These are phyloP conservation scores for Parietaria judaica DNA, from an alignment of 306 rosid species.

Conservation along the genomic window DNA sequence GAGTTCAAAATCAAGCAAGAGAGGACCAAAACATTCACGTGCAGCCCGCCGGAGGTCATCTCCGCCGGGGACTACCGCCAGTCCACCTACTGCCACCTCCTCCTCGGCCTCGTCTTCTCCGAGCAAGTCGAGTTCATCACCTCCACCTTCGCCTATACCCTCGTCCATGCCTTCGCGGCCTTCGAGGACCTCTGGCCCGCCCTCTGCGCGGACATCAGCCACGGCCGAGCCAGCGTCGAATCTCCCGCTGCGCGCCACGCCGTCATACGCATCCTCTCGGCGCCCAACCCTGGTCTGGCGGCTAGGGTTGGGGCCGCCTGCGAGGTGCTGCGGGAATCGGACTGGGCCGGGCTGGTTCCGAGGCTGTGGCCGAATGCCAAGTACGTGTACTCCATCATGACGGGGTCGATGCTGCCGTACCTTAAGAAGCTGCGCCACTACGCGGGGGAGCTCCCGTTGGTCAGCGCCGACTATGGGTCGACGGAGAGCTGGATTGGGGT, in stretches of 20 bases:
- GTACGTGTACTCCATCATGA: conserved; percentile 81
- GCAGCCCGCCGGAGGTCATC: conserved; percentile 84
- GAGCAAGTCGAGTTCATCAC: conserved; percentile 67
- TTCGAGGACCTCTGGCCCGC: conserved; percentile 70
- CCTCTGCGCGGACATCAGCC: conserved; percentile 44
- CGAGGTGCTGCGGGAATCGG: conserved; percentile 31
- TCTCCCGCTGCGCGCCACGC: conserved; percentile 37
- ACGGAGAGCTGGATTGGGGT: conserved; percentile 99
- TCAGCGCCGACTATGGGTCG: conserved; percentile 91
- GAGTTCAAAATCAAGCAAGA: conserved; percentile 84
- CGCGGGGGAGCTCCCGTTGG: conserved; percentile 62
- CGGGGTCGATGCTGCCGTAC: conserved; percentile 88
- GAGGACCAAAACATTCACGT: conserved; percentile 57
- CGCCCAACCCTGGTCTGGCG: conserved; percentile 49
- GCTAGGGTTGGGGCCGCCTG: conserved; percentile 37
- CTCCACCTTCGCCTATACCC: conserved; percentile 72
- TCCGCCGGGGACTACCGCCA: conserved; percentile 68
- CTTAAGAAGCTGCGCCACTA: conserved; percentile 67
- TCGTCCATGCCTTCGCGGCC: conserved; percentile 54
- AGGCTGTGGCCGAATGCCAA: conserved; percentile 82
- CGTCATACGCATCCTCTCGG: conserved; percentile 36
- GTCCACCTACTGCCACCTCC: conserved; percentile 83
- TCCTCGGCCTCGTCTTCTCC: conserved; percentile 66
- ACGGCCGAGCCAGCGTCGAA: conserved; percentile 42
- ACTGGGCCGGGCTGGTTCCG: conserved; percentile 67